phyloP scores from a whole-genome alignment of 768 basidiomycete genomes.

The Mycena galericulata region DNA sequence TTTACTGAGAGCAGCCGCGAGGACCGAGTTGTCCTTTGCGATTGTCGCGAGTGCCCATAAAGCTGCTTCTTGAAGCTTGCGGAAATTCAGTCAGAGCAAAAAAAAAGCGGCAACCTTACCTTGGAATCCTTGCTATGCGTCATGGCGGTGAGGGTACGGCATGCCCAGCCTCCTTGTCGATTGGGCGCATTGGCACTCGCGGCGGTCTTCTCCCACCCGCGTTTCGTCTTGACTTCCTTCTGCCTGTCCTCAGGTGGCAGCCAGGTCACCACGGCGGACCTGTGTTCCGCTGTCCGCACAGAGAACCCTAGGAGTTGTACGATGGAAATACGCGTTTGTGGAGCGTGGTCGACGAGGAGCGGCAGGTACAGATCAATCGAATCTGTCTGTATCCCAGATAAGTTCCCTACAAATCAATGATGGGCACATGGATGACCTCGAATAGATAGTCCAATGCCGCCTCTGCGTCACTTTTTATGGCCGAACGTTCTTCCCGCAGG shows the following conservation, averaged over 20 bases:
- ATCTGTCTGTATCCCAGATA: slow-evolving; percentile 54
- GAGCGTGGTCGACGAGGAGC: slow-evolving; percentile 59
- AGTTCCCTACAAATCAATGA: not conserved
- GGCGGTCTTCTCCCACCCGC: slow-evolving; percentile 81
- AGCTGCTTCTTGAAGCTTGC: slow-evolving; percentile 74
- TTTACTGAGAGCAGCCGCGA: slow-evolving; percentile 64
- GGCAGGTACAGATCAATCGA: slow-evolving; percentile 78
- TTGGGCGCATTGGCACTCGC: slow-evolving; percentile 51
- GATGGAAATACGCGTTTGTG: slow-evolving; percentile 60
- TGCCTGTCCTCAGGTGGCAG: slow-evolving; percentile 66
- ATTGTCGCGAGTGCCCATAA: slow-evolving; percentile 74
- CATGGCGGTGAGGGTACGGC: slow-evolving; percentile 61
- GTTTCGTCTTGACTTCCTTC: slow-evolving; percentile 65
- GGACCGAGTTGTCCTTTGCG: slow-evolving; percentile 67
- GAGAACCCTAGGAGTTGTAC: slow-evolving; percentile 69
- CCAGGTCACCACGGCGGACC: slow-evolving; percentile 70
- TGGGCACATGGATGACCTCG: slow-evolving; percentile 56
- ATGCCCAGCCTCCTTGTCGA: slow-evolving; percentile 70
- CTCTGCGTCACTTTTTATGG: slow-evolving; percentile 63
- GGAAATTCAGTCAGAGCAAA: not conserved
- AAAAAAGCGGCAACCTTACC: slow-evolving; percentile 62
- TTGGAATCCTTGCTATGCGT: slow-evolving; percentile 66
- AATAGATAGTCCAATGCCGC: slow-evolving; percentile 71
- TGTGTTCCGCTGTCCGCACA: slow-evolving; percentile 62
- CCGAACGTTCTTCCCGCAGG: slow-evolving; percentile 57